Evolutionary conservation across 306 rosid genomes (phyloP).

Genomic region (Begonia fuchsioides): DNA sequence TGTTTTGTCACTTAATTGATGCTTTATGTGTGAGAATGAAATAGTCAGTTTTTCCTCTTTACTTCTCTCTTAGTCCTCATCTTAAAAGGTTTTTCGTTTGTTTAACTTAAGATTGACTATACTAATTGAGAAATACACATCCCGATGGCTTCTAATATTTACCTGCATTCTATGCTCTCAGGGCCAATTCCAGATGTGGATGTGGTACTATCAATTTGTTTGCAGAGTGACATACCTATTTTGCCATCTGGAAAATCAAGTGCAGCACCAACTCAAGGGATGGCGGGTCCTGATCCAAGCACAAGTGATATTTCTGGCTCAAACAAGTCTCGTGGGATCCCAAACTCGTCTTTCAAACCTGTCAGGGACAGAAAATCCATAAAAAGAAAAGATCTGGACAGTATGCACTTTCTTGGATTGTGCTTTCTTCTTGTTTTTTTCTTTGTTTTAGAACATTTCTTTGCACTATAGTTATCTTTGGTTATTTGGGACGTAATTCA

Average conservation of each 20-base stretch:
- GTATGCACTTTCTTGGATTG: conserved; percentile 32
- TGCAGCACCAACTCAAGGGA: conserved; percentile 19
- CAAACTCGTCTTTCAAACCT: conserved; percentile 42
- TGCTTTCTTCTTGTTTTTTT: background rate
- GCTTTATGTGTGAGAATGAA: no score
- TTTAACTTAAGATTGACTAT: no score
- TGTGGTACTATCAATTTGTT: conserved; percentile 67
- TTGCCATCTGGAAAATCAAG: conserved; percentile 38
- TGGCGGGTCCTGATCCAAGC: conserved; percentile 41
- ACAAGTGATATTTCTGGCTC: conserved; percentile 79
- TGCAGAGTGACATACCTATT: conserved; percentile 54
- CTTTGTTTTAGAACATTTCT: background rate
- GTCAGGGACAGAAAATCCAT: conserved; percentile 38
- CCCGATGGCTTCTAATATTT: conserved; percentile 7
- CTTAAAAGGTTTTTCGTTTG: no score
- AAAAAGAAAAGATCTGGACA: conserved; percentile 57
- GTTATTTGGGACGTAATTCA: no score
- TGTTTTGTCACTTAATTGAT: no score
- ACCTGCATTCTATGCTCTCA: conserved; percentile 22
- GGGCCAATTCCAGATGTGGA: conserved; percentile 92
- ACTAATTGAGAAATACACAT: no score
- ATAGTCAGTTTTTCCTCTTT: no score
- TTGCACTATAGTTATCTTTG: no score
- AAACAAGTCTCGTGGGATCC: conserved; percentile 62
- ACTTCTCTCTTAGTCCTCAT: no score